Evolutionary conservation across 225 moss, liverwort and hornwort genomes (phyloP), one percentile per base, ranked within the genome.

Genomic region (Anthoceros angustus): DNA sequence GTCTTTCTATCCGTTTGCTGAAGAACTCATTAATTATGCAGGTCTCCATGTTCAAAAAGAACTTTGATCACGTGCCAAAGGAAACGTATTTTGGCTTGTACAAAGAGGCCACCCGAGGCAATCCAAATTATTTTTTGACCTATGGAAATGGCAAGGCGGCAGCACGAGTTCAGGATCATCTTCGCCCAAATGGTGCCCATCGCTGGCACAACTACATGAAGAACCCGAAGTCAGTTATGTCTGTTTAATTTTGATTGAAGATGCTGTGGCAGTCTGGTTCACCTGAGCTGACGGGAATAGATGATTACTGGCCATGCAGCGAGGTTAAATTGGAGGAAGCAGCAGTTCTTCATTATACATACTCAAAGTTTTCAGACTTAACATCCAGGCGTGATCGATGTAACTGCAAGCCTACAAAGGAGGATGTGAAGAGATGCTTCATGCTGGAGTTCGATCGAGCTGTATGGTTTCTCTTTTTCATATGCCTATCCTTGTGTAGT

Each of bases 201-300:
- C 92, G 98, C 71, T 98, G 98, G 98, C 98, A 98, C 71, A 98
- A 98, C 70, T 98, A 98, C 72, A 89, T 86, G 72, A 98, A 98
- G 76, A 73, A 74, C 69, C 98, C 98, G 9, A 98, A 89, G 98
- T 98, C 45, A 72, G 85, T 72, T 41, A 67, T 62, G 43, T 5
- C 1, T 43, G 9, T 25, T n/a, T 6, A 25, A 32, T 40, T 40
- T 40, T 7, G 10, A 10, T 15, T 64, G 8, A 14, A 15, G 10
- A 63, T 23, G 5, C 25, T 63, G 24, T 40, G 43, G 25, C 25
- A 4, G 39, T 15, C 9, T 8, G 39, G 12, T 9, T 43, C 24
- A 21, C 14, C 12, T 67, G 41, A 45, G 16, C 12, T 25, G 65
- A 38, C 40, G 39, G 21, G n/a, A 18, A 25, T 64, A 4, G 39